Conservation (phyloP, 1,284 basidiomycete species). For the Apiotrichum porosum region DNA sequence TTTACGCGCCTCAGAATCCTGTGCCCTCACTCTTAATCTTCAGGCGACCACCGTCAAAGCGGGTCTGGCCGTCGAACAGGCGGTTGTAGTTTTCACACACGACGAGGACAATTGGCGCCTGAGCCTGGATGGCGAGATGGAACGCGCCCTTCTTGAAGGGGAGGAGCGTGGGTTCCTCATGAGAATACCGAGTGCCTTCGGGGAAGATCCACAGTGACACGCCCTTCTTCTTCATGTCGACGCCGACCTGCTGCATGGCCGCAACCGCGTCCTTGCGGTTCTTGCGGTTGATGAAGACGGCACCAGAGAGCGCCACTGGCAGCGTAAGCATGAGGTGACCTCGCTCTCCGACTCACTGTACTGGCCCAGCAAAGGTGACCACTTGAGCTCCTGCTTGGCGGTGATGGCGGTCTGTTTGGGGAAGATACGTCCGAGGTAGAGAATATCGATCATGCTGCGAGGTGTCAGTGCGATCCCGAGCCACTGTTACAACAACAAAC, state of each 20-base stretch:
- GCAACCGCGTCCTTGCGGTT: conserved; percentile 69
- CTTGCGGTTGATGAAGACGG: conserved; percentile 87
- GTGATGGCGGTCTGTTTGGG: conserved; percentile 80
- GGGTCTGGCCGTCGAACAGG: conserved; percentile 66
- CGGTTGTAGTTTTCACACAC: conserved; percentile 92
- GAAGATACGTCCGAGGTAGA: conserved; percentile 81
- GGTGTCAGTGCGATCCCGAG: not conserved
- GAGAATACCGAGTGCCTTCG: conserved; percentile 79
- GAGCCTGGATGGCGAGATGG: conserved; percentile 82
- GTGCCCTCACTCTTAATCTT: conserved; percentile 77
- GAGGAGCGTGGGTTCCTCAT: conserved; percentile 63
- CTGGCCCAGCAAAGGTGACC: conserved; percentile 78
- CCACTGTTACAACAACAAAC: too few species aligned
- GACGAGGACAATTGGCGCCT: conserved; percentile 80
- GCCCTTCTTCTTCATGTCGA: conserved; percentile 68
- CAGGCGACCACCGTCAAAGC: conserved; percentile 72
- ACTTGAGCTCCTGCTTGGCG: conserved; percentile 88
- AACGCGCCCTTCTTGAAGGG: conserved; percentile 99
- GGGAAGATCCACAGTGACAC: conserved; percentile 85
- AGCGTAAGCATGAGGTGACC: not conserved
- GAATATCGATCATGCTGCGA: conserved; percentile 77
- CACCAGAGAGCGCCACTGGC: conserved; percentile 74
- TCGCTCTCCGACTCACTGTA: conserved; percentile 54
- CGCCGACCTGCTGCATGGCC: conserved; percentile 71
- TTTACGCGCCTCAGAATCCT: too few species aligned